Percentiles rank a stretch among this genome's conserved stretches.
phyloP scores from a whole-genome alignment of 805 yeast genomes.

The Candida tammaniensis region DNA sequence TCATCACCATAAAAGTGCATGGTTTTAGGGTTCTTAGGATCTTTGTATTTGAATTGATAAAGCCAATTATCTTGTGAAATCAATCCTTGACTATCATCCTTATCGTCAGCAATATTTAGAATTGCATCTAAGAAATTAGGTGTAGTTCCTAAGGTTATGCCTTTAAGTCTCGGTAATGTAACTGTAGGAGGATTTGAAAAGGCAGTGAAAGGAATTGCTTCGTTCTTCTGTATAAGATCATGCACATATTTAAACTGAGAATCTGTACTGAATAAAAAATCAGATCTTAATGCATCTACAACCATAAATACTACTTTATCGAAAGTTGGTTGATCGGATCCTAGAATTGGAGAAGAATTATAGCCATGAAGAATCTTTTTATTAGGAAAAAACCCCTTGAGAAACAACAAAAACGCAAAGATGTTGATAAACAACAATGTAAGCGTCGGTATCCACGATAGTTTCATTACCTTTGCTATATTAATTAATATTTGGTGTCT shows the following conservation, averaged over 20 bases:
- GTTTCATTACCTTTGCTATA: no score
- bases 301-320: slow-evolving; percentile 75
- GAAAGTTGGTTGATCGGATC: slow-evolving; percentile 44
- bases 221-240: slow-evolving; percentile 55
- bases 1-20: slow-evolving; percentile 95
- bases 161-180: slow-evolving; percentile 89
- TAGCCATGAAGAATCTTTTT: slow-evolving; percentile 72
- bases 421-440: slow-evolving; percentile 17
- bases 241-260: slow-evolving; percentile 74
- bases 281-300: slow-evolving; percentile 90
- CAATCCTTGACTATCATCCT: slow-evolving; percentile 64
- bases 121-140: slow-evolving; percentile 95
- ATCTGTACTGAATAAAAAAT: slow-evolving; percentile 66
- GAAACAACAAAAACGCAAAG: slow-evolving; percentile 58
- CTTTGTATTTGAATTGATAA: slow-evolving; percentile 50
- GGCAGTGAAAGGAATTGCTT: slow-evolving; percentile 87
- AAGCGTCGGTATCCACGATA: slow-evolving; percentile 7
- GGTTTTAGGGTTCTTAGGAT: slow-evolving; percentile 22
- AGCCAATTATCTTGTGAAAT: slow-evolving; percentile 86
- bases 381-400: slow-evolving; percentile 89
- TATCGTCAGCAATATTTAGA: slow-evolving; percentile 88
- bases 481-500: no score
- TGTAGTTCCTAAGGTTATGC: slow-evolving; percentile 90
- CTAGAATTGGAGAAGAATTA: slow-evolving; percentile 23
- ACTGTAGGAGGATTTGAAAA: slow-evolving; percentile 95